These are phyloP conservation scores for Leishmania aethiopica DNA, from an alignment of 208 protist genomes.

Conservation along the genomic window DNA sequence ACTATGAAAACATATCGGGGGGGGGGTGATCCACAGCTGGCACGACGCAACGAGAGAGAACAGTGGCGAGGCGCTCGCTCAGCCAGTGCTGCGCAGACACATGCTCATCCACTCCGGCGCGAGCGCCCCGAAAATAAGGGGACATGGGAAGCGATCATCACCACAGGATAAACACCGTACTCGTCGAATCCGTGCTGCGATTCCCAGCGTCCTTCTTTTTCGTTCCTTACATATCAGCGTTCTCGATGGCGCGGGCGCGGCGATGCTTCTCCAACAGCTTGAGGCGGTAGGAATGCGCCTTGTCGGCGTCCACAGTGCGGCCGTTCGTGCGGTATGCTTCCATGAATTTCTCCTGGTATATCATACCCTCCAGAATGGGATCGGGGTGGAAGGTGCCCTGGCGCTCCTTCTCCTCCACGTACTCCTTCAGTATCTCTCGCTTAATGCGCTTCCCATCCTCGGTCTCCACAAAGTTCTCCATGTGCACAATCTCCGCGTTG, in stretches of 20 bases:
- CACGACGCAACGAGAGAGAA: neutral
- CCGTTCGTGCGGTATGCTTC: slow-evolving; percentile 59
- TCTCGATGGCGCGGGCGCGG: slow-evolving; percentile 24
- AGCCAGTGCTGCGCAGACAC: neutral
- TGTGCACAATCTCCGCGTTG: slow-evolving; percentile 63
- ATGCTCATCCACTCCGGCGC: neutral
- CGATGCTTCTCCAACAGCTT: slow-evolving; percentile 57
- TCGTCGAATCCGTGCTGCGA: neutral
- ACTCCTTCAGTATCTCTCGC: slow-evolving; percentile 72
- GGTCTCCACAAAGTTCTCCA: slow-evolving; percentile 69
- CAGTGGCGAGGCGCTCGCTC: neutral
- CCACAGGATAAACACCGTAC: neutral
- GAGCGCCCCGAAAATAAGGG: slow-evolving; percentile 3
- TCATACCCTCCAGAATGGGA: slow-evolving; percentile 79
- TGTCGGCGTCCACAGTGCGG: slow-evolving; percentile 39
- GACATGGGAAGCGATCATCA: neutral
- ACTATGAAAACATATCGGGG: neutral
- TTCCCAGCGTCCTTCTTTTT: neutral
- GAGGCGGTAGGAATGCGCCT: slow-evolving; percentile 57
- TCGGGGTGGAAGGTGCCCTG: slow-evolving; percentile 35
- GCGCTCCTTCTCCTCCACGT: slow-evolving; percentile 48
- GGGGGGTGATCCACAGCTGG: neutral
- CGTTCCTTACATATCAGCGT: slow-evolving; percentile 15
- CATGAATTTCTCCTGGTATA: slow-evolving; percentile 85
- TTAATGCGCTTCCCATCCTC: slow-evolving; percentile 63